A percentile compares a stretch with the other conserved stretches of the same genome.
phyloP scores from a whole-genome alignment of 306 rosid species.

The Cajanus cajan region DNA sequence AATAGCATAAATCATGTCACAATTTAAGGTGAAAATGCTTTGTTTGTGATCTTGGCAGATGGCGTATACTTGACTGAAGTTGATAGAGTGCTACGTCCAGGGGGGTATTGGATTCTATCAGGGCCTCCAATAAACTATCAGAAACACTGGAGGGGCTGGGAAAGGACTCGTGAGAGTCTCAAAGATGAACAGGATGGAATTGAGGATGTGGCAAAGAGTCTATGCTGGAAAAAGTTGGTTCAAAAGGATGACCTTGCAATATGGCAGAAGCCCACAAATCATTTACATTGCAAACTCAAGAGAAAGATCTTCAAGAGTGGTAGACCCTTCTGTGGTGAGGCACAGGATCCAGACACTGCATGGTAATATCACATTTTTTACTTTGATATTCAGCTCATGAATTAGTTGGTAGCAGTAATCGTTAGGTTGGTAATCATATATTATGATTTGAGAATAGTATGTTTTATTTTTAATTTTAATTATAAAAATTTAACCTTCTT shows the following conservation, averaged over 20 bases:
- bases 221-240: constrained; percentile 87
- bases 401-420: not conserved
- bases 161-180: constrained; percentile 68
- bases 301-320: constrained; percentile 64
- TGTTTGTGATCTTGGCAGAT: constrained; percentile 43
- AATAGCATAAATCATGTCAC: not conserved
- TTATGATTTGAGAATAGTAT: not conserved
- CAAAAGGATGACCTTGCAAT: constrained; percentile 80
- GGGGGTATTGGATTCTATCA: constrained; percentile 94
- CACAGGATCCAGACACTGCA: constrained; percentile 76
- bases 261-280: constrained; percentile 94
- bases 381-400: not conserved
- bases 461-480: not conserved
- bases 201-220: constrained; percentile 71
- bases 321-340: constrained; percentile 63
- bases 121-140: constrained; percentile 98
- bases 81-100: constrained; percentile 86
- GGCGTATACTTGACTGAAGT: constrained; percentile 80
- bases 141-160: constrained; percentile 86
- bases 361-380: constrained; percentile 52
- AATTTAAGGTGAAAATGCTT: not conserved
- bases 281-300: constrained; percentile 61
- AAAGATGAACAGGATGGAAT: constrained; percentile 62
- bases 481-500: not conserved
- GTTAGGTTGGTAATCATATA: not conserved